Base-by-base conservation (phyloP, 257 asterid species). In the Plectranthus barbatus region DNA sequence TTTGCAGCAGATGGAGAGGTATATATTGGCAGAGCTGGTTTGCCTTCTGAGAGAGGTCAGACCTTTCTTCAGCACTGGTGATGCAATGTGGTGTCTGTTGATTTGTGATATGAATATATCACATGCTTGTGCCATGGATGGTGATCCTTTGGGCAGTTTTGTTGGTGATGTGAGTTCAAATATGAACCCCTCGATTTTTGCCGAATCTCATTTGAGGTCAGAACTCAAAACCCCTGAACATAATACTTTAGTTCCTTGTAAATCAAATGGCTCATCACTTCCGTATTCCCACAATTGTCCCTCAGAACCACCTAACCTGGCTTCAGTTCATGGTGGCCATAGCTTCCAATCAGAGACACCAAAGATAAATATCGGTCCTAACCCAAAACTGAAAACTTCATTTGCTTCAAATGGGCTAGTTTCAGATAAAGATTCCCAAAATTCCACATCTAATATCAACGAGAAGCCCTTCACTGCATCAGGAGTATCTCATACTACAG, bases 51-150 rank as follows among this genome's bases (percentile, higher is more conserved):
- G 83, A 69, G 97, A 90, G 72, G 88, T 93, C 48, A 80, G 91
- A 52, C 97, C 99, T 45, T 84, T 83, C 74, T 88, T 83, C 71
- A 93, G 96, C 84, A 87, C 86, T 0, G 95, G 99, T 53, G 96
- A 93, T 44, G 97, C 99, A 60, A 93, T 93, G 97, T 93, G 99
- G 99, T 93, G 91, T 73, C 74, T 93, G 79, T 74, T 93, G 78
- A 75, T 90, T 69, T 87, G 97, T 56, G 99, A 93, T 66, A 87
- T 90, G 95, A 90, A 90, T 58, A 86, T 85, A 13, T 81, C 96
- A 4, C 96, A 79, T 64, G 97, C 95, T 66, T 93, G 97, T 77
- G 94, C 90, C 14, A 78, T 85, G 92, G 96, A 87, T 61, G 74
- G 76, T 64, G 96, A 87, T 47, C 77, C 87, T 57, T 70, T 68